Evolutionary conservation across 2,329 filamentous ascomycete species (phyloP).

Genomic region (Ceratocystis ficicola): DNA sequence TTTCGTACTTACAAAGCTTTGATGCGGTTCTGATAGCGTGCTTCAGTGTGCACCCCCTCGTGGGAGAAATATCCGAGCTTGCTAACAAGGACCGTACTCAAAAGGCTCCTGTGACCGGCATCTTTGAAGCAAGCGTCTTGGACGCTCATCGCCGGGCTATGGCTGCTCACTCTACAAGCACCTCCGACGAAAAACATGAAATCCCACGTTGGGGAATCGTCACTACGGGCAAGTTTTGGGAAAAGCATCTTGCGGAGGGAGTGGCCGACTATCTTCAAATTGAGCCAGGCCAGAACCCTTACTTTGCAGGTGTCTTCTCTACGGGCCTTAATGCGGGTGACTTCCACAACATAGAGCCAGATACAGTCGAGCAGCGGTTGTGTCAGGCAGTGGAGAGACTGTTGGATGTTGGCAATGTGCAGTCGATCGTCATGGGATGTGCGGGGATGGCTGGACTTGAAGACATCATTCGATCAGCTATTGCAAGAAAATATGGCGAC

Average conservation of each 20-base stretch:
- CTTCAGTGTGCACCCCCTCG: conserved; percentile 73
- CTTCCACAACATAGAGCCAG: conserved; percentile 56
- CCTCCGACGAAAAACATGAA: conserved; percentile 21
- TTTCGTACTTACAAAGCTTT: conserved; percentile 31
- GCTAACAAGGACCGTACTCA: conserved; percentile 21
- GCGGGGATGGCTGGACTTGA: conserved; percentile 85
- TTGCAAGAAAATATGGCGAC: conserved; percentile 51
- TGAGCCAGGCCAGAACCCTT: conserved; percentile 29
- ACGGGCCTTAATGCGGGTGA: conserved; percentile 72
- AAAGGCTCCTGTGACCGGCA: conserved; percentile 54
- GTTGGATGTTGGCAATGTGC: conserved; percentile 43
- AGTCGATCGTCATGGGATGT: conserved; percentile 70
- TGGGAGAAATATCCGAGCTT: conserved; percentile 42
- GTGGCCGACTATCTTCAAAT: conserved; percentile 52
- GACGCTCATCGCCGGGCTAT: conserved; percentile 43
- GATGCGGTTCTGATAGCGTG: conserved; percentile 80
- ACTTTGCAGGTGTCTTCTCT: conserved; percentile 68
- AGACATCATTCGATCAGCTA: conserved; percentile 57
- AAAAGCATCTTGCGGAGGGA: conserved; percentile 54
- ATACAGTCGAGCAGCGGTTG: conserved; percentile 53
- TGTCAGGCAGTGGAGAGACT: conserved; percentile 57
- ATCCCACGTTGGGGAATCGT: conserved; percentile 66
- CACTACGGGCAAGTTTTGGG: conserved; percentile 77
- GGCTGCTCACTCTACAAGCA: neutral
- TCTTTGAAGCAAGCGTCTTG: conserved; percentile 73